Conservation (phyloP, 2,329 filamentous ascomycete genomes). For the Aphanocladium album region DNA sequence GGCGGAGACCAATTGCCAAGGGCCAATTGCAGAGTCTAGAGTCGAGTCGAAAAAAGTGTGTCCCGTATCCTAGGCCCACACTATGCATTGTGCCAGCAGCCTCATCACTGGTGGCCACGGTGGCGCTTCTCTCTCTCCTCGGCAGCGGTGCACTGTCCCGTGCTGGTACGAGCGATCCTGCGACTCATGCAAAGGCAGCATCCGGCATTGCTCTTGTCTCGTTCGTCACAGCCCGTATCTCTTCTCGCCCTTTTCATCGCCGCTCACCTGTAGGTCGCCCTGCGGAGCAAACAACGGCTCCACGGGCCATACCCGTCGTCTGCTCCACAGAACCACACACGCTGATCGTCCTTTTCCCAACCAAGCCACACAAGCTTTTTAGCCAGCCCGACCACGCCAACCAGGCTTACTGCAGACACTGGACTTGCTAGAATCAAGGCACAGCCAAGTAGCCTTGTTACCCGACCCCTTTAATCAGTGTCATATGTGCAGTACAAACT, state of each 20-base stretch:
- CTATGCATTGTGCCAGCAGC: background rate
- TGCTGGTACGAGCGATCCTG: no score
- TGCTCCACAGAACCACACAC: slow-evolving; percentile 4
- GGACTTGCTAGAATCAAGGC: background rate
- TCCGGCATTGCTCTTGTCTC: background rate
- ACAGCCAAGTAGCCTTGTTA: no score
- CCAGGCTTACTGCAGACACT: background rate
- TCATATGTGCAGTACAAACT: no score
- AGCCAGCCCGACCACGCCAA: no score
- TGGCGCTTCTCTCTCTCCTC: no score
- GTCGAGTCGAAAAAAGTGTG: background rate
- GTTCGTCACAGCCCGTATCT: no score
- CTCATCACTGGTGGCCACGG: background rate
- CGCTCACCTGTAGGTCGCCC: no score
- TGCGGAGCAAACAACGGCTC: background rate
- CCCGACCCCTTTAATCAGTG: background rate
- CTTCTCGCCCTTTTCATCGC: no score
- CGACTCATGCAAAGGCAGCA: background rate
- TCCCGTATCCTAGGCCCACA: slow-evolving; percentile 10
- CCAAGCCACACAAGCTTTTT: background rate
- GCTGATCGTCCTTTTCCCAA: background rate
- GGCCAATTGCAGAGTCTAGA: background rate
- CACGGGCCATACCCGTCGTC: background rate
- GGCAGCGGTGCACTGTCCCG: no score
- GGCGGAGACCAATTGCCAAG: background rate